Evolutionary conservation across 2,329 filamentous ascomycete genomes (phyloP), one percentile per base, ranked within the genome.

Genomic region (Xylogone sp.): DNA sequence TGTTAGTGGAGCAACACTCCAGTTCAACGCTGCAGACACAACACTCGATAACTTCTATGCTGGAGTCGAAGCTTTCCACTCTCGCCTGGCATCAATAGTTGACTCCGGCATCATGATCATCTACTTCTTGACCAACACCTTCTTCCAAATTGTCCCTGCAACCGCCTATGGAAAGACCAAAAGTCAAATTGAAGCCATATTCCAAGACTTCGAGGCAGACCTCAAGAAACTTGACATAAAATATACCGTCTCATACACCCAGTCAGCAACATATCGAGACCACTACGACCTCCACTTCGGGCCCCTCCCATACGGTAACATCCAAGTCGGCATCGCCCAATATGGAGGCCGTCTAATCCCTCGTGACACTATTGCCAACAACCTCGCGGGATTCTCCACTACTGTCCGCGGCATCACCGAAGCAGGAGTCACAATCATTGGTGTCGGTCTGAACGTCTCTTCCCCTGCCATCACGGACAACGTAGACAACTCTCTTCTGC

Each of bases 101-200:
- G 77, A 79, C 53, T 66, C 72, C 2, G 80, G 79, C 9, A 69
- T 71, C 19, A 76, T 74, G 68, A 64, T 70, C 22, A 66, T 75
- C n/a, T 81, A 75, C 63, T 71, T 70, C 55, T 73, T 78, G 54
- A 75, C 69, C 50, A 72, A 72, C 55, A 61, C 64, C 12, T 69
- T 69, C 57, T 81, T 83, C 63, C 56, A 62, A 44, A 72, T 81
- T 43, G 63, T 68, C 2, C 72, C 74, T 3, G 56, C 79, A 21
- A 80, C 74, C 0, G 75, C 69, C 1, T 79, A 75, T 34, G 70
- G 72, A 58, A 73, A 76, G 52, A 71, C 69, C 2, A 63, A 69
- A 2, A 62, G 57, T 3, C 57, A 80, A 42, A 68, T 79, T 10
- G 59, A 70, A 34, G 56, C 58, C 2, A 70, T 78, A n/a, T 63